Evolutionary conservation across 805 yeast genomes (phyloP), one percentile per base, ranked within the genome.

Genomic region (Metschnikowia colocasiae): DNA sequence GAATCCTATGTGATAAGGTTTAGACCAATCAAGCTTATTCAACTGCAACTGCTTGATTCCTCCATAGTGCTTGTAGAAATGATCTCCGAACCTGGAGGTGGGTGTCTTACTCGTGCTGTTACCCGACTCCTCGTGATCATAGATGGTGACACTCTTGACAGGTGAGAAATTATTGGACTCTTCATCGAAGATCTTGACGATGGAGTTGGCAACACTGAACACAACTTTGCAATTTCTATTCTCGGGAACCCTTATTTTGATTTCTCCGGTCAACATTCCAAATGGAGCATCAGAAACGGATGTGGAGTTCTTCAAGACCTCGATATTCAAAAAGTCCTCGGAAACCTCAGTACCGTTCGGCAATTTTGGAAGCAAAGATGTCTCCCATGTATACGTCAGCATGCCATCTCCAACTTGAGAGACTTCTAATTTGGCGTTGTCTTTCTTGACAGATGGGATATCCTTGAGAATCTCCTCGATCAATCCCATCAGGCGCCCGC

Each of bases 31-130:
- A 23, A 84, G 64, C 59, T 84, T 87, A 63, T 85, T 86, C 48
- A 89, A 59, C 44, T 79, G 80, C 4, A 86, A 57, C 49, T 75
- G 75, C 51, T 82, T 81, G 44, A 88, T 84, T 13, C 95, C 95
- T 23, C 69, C 67, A 50, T 75, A 61, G 49, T 76, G 68, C 62
- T 81, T 84, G 40, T 72, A 76, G 45, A 74, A 72, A 3, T 78
- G 79, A 10, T 65, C 51, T 51, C 68, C 74, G 44, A 71, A 76
- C 13, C 51, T 58, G 5, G 80, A 75, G 19, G 38, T 32, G 2
- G 35, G 19, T 2, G 34, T 19, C 12, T 33, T 15, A 18, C 18
- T 30, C 7, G 54, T 40, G 34, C 40, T 26, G 48, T 44, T 35
- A 13, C 46, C 22, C 49, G 35, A 33, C 7, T 51, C 39, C 29